Evolutionary conservation across 2,329 filamentous ascomycete genomes (phyloP), one percentile per base, ranked within the genome.

Genomic region (Dichotomopilus funicola): DNA sequence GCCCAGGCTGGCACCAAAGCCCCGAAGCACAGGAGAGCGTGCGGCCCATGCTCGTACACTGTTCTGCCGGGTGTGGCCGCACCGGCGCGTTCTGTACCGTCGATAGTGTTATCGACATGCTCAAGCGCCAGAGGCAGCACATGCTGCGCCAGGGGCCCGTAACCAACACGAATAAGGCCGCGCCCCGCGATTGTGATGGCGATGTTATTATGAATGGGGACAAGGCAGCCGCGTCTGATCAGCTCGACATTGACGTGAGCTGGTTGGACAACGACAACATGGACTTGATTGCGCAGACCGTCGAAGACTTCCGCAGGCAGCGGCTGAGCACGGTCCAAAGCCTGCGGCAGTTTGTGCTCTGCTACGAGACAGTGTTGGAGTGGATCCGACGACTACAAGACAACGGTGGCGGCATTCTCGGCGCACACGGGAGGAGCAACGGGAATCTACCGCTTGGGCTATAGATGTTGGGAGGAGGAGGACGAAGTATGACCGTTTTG

Each of bases 81-180:
- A 99, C 94, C 0, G 94, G 94, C 3, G 92, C 94, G 0, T 99
- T 97, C 67, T 97, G 94, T 70, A 95, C 94, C 0, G 91, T 97
- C 12, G 94, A 97, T 69, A 92, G 87, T 41, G 94, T 97, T 7
- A 86, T 97, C 55, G 91, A 96, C 71, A 95, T 96, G 88, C 75
- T 99, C 58, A 96, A 96, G 74, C 84, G 89, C n/a, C 91, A 96
- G 70, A 80, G 76, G 36, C 70, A 75, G 51, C 63, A 61, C 43
- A 54, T 62, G n/a, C 49, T 62, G 31, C 56, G 57, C 37, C 51
- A 51, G 3, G 19, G 19, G 33, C 57, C 63, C 0, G 19, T 27
- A 27, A 27, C 19, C 19, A 27, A 27, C 19, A 27, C 19, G 19
- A 27, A 27, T 27, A 27, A 27, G 19, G 19, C 19, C 19, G 19